Evolutionary conservation across 164 flowering plant genomes (phyloP).

Genomic region (Aristolochia contorta): DNA sequence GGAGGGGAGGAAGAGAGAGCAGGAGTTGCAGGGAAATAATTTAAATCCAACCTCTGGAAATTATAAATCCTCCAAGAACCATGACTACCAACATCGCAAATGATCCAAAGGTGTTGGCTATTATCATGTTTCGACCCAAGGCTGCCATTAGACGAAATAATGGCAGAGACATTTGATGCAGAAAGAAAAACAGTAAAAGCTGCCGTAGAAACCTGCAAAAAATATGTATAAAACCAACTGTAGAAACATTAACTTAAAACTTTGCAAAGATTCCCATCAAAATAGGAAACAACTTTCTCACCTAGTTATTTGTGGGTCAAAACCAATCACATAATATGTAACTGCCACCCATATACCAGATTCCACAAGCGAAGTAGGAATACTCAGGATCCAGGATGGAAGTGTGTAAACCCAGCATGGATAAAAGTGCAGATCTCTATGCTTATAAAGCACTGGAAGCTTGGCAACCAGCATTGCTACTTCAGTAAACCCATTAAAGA

Average conservation of each 20-base stretch:
- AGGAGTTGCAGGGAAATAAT: too few species aligned
- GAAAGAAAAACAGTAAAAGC: slow-evolving; percentile 64
- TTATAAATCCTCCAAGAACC: slow-evolving; percentile 89
- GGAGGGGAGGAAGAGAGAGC: too few species aligned
- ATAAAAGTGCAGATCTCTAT: slow-evolving; percentile 87
- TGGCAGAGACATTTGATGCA: slow-evolving; percentile 86
- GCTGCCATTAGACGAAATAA: slow-evolving; percentile 92
- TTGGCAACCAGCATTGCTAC: slow-evolving; percentile 87
- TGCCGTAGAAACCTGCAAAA: slow-evolving; percentile 73
- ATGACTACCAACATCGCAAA: slow-evolving; percentile 91
- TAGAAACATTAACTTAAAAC: slow-evolving; percentile 2
- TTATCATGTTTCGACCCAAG: slow-evolving; percentile 86
- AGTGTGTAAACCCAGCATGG: slow-evolving; percentile 92
- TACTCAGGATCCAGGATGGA: slow-evolving; percentile 87
- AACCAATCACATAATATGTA: slow-evolving; percentile 88
- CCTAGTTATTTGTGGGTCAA: slow-evolving; percentile 80
- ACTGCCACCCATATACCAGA: slow-evolving; percentile 88
- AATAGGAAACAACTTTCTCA: slow-evolving; percentile 11
- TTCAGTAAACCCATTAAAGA: slow-evolving; percentile 95
- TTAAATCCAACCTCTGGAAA: slow-evolving; percentile 67
- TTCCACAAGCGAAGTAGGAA: slow-evolving; percentile 83
- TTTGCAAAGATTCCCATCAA: not conserved
- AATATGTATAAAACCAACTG: slow-evolving; percentile 2
- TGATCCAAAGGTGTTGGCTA: slow-evolving; percentile 97
- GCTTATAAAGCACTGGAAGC: slow-evolving; percentile 93